Conservation (phyloP, 805 yeast genomes). For the Metschnikowia reukaufii region DNA sequence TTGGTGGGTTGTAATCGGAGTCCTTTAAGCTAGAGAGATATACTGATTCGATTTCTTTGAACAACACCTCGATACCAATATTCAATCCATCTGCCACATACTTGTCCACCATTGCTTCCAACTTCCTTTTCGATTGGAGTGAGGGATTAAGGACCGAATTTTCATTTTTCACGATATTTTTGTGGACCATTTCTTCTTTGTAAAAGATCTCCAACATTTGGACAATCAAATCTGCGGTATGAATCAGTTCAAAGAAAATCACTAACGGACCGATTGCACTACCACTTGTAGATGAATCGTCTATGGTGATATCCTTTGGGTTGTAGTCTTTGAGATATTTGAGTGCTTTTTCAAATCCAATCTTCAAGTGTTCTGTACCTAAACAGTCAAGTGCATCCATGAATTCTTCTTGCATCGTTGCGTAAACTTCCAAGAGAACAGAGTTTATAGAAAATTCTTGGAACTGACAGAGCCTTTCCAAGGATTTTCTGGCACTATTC, state of each 20-base stretch:
- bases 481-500: constrained; percentile 63
- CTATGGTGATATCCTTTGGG: constrained; percentile 45
- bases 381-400: constrained; percentile 61
- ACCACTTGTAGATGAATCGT: constrained; percentile 9
- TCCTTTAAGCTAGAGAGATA: constrained; percentile 56
- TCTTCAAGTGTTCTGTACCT: constrained; percentile 72
- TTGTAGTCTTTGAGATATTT: constrained; percentile 67
- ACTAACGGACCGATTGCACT: constrained; percentile 76
- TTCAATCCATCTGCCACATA: constrained; percentile 92
- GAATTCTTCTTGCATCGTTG: constrained; percentile 60
- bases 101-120: constrained; percentile 81
- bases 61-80: constrained; percentile 85
- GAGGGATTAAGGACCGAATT: constrained; percentile 77
- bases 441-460: constrained; percentile 36
- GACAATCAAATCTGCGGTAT: constrained; percentile 86
- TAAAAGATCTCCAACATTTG: constrained; percentile 92
- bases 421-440: constrained; percentile 32
- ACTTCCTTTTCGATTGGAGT: constrained; percentile 72
- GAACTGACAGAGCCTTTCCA: constrained; percentile 51
- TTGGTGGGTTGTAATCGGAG: constrained; percentile 59
- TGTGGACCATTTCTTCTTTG: constrained; percentile 70
- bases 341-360: constrained; percentile 83
- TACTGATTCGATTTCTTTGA: constrained; percentile 72
- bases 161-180: constrained; percentile 63
- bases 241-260: constrained; percentile 85